These are phyloP conservation scores for Blastobotrys mokoenaii DNA, from an alignment of 805 yeast species.

Conservation along the genomic window DNA sequence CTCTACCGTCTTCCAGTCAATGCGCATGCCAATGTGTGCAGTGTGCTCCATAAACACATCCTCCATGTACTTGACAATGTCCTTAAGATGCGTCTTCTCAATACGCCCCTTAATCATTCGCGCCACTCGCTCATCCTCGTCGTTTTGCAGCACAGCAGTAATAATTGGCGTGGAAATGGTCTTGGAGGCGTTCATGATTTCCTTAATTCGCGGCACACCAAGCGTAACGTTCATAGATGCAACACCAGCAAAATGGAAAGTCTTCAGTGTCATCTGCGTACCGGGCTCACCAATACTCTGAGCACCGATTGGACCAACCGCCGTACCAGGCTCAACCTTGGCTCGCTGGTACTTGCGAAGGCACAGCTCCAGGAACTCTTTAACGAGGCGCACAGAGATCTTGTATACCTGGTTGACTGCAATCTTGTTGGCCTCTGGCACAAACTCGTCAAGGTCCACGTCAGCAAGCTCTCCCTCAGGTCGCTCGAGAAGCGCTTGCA, in stretches of 20 bases:
- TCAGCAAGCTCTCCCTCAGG: slow-evolving; percentile 35
- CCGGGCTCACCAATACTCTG: slow-evolving; percentile 99
- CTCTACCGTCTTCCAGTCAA: slow-evolving; percentile 80
- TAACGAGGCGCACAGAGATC: slow-evolving; percentile 53
- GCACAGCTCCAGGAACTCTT: slow-evolving; percentile 65
- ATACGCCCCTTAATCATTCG: slow-evolving; percentile 96
- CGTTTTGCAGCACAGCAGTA: slow-evolving; percentile 86
- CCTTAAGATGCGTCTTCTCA: slow-evolving; percentile 82
- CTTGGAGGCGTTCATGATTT: slow-evolving; percentile 95
- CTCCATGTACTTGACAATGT: slow-evolving; percentile 81
- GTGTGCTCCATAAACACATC: slow-evolving; percentile 81
- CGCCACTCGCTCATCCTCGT: slow-evolving; percentile 93
- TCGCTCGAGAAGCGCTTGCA: slow-evolving; percentile 37
- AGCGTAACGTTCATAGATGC: slow-evolving; percentile 98
- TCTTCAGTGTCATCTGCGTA: slow-evolving; percentile 94
- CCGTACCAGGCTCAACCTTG: slow-evolving; percentile 97
- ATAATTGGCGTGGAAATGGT: slow-evolving; percentile 93
- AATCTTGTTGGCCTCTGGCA: slow-evolving; percentile 16
- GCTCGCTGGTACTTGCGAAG: slow-evolving; percentile 78
- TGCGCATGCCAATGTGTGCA: slow-evolving; percentile 71
- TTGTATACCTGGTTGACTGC: slow-evolving; percentile 36
- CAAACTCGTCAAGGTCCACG: slow-evolving; percentile 26
- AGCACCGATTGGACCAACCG: slow-evolving; percentile 99
- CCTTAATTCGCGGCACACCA: slow-evolving; percentile 99
- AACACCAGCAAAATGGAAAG: slow-evolving; percentile 99